A percentile compares a stretch with the other conserved stretches of the same genome.
Conservation (phyloP, 495 filamentous ascomycete species). For the Melanomma pulvis-pyrius region DNA sequence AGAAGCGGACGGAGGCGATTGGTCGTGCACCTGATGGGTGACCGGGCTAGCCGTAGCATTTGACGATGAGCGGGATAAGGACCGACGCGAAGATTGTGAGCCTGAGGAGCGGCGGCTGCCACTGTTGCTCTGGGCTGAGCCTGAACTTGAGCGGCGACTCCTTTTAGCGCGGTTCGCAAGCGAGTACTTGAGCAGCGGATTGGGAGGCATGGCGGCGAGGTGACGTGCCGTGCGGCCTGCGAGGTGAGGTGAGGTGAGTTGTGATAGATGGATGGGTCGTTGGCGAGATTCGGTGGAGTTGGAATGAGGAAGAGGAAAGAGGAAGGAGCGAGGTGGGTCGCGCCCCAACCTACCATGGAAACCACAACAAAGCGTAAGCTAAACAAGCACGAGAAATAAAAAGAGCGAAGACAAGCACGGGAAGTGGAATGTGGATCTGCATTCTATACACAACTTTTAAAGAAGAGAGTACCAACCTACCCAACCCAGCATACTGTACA, state of each 20-base stretch:
- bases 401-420: not conserved
- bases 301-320: no score
- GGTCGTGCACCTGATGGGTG: not conserved
- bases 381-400: no score
- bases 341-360: no score
- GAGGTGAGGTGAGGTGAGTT: not conserved
- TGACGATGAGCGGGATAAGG: not conserved
- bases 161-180: not conserved
- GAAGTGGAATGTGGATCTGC: not conserved
- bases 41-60: not conserved
- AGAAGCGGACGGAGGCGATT: not conserved
- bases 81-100: conserved; percentile 8
- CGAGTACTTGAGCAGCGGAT: not conserved
- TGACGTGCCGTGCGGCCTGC: not conserved
- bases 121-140: not conserved
- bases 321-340: no score
- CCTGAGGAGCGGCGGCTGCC: not conserved
- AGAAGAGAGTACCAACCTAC: conserved; percentile 8
- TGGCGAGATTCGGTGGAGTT: no score
- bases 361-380: no score
- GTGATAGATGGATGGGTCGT: no score
- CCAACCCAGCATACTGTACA: not conserved
- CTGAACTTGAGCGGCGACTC: not conserved
- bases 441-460: not conserved
- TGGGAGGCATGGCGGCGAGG: not conserved